A percentile compares a stretch with the other conserved stretches of the same genome.
phyloP scores from a whole-genome alignment of 2,329 filamentous ascomycete species.

The Ceratocystiopsis minuta region DNA sequence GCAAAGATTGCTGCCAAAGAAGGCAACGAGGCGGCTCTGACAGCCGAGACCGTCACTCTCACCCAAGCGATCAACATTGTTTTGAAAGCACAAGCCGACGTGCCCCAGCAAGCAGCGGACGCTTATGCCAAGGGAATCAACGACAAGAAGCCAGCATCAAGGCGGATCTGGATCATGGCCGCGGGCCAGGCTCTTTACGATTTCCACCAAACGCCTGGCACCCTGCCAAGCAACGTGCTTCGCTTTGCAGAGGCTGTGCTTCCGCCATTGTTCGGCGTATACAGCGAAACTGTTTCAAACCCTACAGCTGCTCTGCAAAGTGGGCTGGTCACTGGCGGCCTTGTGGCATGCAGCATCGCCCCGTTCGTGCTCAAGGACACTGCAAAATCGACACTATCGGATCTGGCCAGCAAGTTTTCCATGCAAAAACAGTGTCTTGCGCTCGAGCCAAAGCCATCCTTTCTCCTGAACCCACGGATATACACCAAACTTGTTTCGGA shows the following conservation, averaged over 20 bases:
- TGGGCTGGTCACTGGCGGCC: constrained; percentile 64
- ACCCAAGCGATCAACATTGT: constrained; percentile 45
- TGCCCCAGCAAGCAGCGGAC: constrained; percentile 51
- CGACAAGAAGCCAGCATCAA: constrained; percentile 67
- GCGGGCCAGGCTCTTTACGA: constrained; percentile 53
- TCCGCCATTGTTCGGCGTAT: constrained; percentile 45
- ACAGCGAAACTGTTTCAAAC: constrained; percentile 63
- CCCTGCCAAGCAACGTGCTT: constrained; percentile 27
- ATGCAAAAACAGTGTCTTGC: constrained; percentile 48
- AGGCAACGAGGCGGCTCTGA: constrained; percentile 67
- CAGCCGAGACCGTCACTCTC: constrained; percentile 56
- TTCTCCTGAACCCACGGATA: constrained; percentile 66
- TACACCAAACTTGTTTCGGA: constrained; percentile 61
- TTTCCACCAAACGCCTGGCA: constrained; percentile 24
- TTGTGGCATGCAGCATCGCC: constrained; percentile 50
- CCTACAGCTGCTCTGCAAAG: constrained; percentile 63
- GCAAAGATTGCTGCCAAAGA: constrained; percentile 54
- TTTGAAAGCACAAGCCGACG: constrained; percentile 38
- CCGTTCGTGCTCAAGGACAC: constrained; percentile 34
- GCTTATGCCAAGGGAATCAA: constrained; percentile 61
- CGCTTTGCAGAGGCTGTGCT: constrained; percentile 35
- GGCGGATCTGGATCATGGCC: constrained; percentile 64
- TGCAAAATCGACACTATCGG: constrained; percentile 27
- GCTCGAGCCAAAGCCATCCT: constrained; percentile 66
- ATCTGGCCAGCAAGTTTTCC: constrained; percentile 41